Evolutionary conservation across 805 yeast species (phyloP).

Genomic region (Priceomyces haplophilus): DNA sequence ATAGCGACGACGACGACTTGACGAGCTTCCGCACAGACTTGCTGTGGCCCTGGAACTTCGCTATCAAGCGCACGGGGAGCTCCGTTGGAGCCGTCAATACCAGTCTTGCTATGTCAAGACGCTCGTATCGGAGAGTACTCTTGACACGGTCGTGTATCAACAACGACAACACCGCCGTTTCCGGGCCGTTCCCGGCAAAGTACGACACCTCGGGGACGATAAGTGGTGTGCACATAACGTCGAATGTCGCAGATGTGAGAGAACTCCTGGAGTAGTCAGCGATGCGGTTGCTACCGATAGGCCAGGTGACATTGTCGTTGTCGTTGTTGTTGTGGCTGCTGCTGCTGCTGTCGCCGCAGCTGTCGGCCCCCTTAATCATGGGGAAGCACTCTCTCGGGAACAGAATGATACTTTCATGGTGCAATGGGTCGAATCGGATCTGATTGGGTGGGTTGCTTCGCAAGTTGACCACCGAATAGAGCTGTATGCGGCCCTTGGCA

Average conservation of each 20-base stretch:
- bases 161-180: conserved; percentile 11
- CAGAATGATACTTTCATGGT: conserved; percentile 10
- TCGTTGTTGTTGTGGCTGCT: too few relatives aligned
- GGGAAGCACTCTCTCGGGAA: conserved; percentile 15
- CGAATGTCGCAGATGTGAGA: conserved; percentile 14
- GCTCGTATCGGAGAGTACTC: conserved; percentile 28
- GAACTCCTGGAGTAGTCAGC: conserved; percentile 4
- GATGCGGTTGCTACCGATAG: background rate
- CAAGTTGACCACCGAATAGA: conserved; percentile 51
- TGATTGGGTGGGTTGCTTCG: conserved; percentile 55
- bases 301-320: too few relatives aligned
- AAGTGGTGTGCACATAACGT: conserved; percentile 7
- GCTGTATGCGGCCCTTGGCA: conserved; percentile 36
- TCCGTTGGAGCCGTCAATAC: conserved; percentile 1
- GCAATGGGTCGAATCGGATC: conserved; percentile 39
- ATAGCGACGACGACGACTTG: conserved; percentile 53
- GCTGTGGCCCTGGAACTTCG: conserved; percentile 79
- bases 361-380: too few relatives aligned
- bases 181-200: background rate
- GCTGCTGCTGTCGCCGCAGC: too few relatives aligned
- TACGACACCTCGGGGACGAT: conserved; percentile 4
- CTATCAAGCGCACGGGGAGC: conserved; percentile 13
- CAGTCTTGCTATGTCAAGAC: conserved; percentile 13
- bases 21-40: conserved; percentile 69
- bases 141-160: conserved; percentile 38